Conservation (phyloP, 2,329 filamentous ascomycete genomes). For the Diaporthe amygdali region DNA sequence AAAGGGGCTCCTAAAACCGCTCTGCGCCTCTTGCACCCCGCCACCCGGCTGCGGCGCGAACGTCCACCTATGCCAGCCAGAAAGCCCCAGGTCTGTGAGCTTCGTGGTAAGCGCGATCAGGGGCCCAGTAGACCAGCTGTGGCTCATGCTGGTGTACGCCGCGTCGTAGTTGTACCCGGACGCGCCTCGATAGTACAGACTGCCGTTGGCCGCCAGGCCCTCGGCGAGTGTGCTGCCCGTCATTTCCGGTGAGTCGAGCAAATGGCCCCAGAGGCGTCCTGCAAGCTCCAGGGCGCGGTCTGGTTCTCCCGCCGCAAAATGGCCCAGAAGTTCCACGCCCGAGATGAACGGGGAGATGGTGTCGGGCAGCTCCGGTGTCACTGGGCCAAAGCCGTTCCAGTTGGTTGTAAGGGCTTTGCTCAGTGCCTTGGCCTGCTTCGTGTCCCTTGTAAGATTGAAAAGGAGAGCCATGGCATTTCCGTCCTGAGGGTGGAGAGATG, state of each 20-base stretch:
- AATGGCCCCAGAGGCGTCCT: constrained; percentile 16
- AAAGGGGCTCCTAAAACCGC: neutral
- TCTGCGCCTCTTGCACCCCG: neutral
- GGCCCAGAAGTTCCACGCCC: constrained; percentile 17
- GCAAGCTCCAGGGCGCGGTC: constrained; percentile 15
- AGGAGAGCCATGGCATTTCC: constrained; percentile 20
- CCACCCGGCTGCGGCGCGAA: constrained; percentile 16
- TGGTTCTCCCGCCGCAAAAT: constrained; percentile 14
- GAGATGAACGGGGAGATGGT: constrained; percentile 23
- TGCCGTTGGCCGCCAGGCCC: constrained; percentile 20
- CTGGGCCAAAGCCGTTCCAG: constrained; percentile 17
- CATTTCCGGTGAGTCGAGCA: constrained; percentile 23
- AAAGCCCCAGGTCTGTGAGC: constrained; percentile 16
- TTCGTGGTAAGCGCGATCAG: constrained; percentile 10
- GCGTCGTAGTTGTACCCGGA: constrained; percentile 8
- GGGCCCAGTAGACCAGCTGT: constrained; percentile 22
- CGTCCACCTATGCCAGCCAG: constrained; percentile 7
- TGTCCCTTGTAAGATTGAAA: constrained; percentile 20
- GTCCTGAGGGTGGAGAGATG: constrained; percentile 38
- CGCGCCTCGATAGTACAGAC: constrained; percentile 12
- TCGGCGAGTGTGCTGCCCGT: constrained; percentile 21
- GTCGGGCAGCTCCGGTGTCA: constrained; percentile 17
- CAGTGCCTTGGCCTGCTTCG: neutral
- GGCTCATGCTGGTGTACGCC: constrained; percentile 17
- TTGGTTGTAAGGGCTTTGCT: constrained; percentile 11